A percentile compares a stretch with the other conserved stretches of the same genome.
phyloP scores from a whole-genome alignment of 1,139 yeast species.

The Ogataea hybrid region DNA sequence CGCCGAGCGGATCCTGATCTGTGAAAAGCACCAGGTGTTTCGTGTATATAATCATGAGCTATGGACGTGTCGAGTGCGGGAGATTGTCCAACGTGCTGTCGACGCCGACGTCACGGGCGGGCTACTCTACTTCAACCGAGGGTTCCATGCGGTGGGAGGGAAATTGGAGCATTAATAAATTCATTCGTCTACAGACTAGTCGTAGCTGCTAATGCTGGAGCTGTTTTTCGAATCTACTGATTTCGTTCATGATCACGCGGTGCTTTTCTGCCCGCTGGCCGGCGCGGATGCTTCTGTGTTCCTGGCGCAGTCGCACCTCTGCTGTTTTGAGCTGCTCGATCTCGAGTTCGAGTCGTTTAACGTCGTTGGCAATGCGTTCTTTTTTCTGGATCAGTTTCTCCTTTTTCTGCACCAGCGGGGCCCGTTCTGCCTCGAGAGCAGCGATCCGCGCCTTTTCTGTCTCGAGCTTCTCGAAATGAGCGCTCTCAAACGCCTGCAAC shows the following conservation, averaged over 20 bases:
- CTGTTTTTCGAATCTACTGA: conserved; percentile 25
- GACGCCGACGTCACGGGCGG: conserved; percentile 46
- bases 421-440: too few species aligned
- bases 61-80: conserved; percentile 73
- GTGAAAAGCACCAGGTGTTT: conserved; percentile 54
- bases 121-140: conserved; percentile 59
- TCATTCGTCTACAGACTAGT: neutral
- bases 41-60: conserved; percentile 79
- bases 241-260: conserved; percentile 21
- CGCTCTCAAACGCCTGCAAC: too few species aligned
- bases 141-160: conserved; percentile 58
- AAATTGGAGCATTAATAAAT: conserved; percentile 3
- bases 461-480: too few species aligned
- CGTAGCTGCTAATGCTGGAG: conserved; percentile 8
- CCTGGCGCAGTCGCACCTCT: conserved; percentile 33
- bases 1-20: conserved; percentile 64
- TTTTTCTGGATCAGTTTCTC: conserved; percentile 36
- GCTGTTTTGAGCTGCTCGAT: conserved; percentile 31
- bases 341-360: conserved; percentile 30
- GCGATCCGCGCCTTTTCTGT: too few species aligned
- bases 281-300: conserved; percentile 30
- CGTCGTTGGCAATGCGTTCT: conserved; percentile 30
- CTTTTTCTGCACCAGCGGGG: too few species aligned
- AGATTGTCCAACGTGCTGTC: conserved; percentile 38
- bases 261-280: conserved; percentile 26